These are phyloP conservation scores for Penicillium sp. DNA, from an alignment of 2,329 filamentous ascomycete species.

Conservation along the genomic window DNA sequence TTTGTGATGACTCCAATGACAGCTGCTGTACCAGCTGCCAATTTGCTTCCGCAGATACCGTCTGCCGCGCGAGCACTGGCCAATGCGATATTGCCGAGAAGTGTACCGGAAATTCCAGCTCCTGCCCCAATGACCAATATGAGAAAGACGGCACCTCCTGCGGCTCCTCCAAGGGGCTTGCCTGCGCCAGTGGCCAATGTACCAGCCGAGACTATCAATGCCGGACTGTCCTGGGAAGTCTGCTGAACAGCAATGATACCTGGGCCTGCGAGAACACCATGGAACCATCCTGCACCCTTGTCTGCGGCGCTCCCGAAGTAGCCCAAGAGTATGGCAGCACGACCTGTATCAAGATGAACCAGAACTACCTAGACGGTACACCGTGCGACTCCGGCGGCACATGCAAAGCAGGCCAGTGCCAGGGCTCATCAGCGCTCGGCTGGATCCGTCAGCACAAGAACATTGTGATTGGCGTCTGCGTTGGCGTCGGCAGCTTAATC, in stretches of 20 bases:
- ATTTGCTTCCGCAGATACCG: slow-evolving; percentile 55
- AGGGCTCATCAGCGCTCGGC: slow-evolving; percentile 65
- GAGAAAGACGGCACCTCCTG: slow-evolving; percentile 70
- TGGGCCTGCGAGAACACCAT: slow-evolving; percentile 67
- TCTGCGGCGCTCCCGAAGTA: slow-evolving; percentile 71
- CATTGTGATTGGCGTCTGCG: slow-evolving; percentile 77
- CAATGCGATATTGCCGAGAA: slow-evolving; percentile 81
- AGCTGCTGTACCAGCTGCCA: slow-evolving; percentile 47
- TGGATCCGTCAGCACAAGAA: slow-evolving; percentile 77
- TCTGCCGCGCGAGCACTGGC: slow-evolving; percentile 79
- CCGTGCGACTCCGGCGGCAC: slow-evolving; percentile 74
- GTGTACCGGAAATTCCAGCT: slow-evolving; percentile 69
- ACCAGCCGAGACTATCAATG: slow-evolving; percentile 90
- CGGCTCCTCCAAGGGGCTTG: slow-evolving; percentile 56
- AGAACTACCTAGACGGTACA: slow-evolving; percentile 94
- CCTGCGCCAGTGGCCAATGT: slow-evolving; percentile 90
- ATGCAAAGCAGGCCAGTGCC: slow-evolving; percentile 76
- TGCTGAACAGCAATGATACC: slow-evolving; percentile 72
- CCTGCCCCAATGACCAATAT: slow-evolving; percentile 72
- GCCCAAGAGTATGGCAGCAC: slow-evolving; percentile 65
- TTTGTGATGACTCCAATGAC: slow-evolving; percentile 64
- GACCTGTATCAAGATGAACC: slow-evolving; percentile 56
- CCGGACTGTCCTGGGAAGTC: slow-evolving; percentile 73
- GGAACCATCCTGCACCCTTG: slow-evolving; percentile 64
- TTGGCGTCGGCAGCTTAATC: slow-evolving; percentile 69